These are phyloP conservation scores for Phialophora verrucosa DNA, from an alignment of 2,329 filamentous ascomycete species.

Conservation along the genomic window DNA sequence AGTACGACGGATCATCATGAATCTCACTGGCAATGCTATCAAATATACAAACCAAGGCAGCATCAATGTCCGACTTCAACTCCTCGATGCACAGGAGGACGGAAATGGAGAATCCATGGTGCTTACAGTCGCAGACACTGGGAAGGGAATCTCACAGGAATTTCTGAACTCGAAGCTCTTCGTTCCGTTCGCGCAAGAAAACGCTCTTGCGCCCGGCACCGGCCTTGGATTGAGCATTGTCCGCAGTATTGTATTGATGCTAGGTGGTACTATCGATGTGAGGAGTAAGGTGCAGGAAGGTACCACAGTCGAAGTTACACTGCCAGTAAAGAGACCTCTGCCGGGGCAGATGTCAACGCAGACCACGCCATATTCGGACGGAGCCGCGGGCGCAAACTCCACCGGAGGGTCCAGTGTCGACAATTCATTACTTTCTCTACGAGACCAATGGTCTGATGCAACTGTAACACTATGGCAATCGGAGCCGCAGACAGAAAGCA, in stretches of 20 bases:
- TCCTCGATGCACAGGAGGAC: conserved; percentile 24
- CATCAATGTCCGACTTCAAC: conserved; percentile 43
- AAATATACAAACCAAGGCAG: conserved; percentile 46
- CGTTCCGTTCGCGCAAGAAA: conserved; percentile 67
- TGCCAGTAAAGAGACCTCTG: conserved; percentile 32
- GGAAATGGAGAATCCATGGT: conserved; percentile 37
- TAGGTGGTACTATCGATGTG: conserved; percentile 64
- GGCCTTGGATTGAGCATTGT: conserved; percentile 70
- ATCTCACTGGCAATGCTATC: conserved; percentile 47
- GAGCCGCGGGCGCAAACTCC: conserved; percentile 17
- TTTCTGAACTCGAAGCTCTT: conserved; percentile 65
- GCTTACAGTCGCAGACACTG: conserved; percentile 64
- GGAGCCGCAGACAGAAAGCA: conserved; percentile 8
- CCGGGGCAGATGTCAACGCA: conserved; percentile 26
- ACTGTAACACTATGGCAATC: conserved; percentile 23
- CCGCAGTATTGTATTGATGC: conserved; percentile 59
- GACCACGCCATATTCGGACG: conserved; percentile 26
- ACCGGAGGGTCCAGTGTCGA: conserved; percentile 23
- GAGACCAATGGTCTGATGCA: conserved; percentile 16
- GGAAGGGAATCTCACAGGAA: conserved; percentile 65
- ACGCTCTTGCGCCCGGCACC: conserved; percentile 62
- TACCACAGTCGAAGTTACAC: conserved; percentile 27
- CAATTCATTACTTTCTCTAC: conserved; percentile 18
- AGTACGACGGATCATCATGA: conserved; percentile 48
- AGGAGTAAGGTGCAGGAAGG: conserved; percentile 40